Evolutionary conservation across 2,329 filamentous ascomycete species (phyloP), one percentile per base, ranked within the genome.

Genomic region (Hymenotorrendiella dingleyae): DNA sequence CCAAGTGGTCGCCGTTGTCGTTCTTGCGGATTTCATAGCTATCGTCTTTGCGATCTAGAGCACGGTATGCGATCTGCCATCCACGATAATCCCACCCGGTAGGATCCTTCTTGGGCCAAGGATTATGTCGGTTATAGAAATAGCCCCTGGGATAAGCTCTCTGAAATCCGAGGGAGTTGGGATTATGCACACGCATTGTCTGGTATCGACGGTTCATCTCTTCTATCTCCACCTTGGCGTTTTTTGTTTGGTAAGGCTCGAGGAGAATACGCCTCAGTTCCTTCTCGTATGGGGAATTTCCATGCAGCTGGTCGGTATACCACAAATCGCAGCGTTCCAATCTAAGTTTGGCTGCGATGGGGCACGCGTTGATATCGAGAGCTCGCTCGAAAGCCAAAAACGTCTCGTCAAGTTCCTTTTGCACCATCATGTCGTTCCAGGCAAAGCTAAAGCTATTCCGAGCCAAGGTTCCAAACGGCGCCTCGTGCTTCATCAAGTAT

Each of bases 261-360:
- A 45, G 38, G 39, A 50, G 43, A 38, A 50, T 28, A 45, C 37
- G 45, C 38, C 43, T 48, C 21, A 50, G 37, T 45, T 48, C 38
- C 36, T 47, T 43, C 38, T 45, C 45, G 41, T 43, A 50, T 43
- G 47, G 45, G 34, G 47, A 50, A 38, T 50, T 48, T 38, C 47
- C 33, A 45, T 47, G 42, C 37, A 50, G 45, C 45, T 45, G 47
- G 41, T 47, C 47, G 45, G 45, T 50, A 40, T 50, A 50, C 47
- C 45, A 50, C 40, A 42, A 47, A 45, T 41, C 48, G 35, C 45
- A 47, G 41, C 45, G 42, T 29, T 50, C 45, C 17, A 48, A 33
- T 35, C 45, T 45, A 39, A 50, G 48, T 45, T 45, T 48, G 40
- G 48, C 46, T 48, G 45, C 48, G 42, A 39, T 48, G 48, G 43